These are phyloP conservation scores for Candolleomyces aberdarensis DNA, from an alignment of 768 basidiomycete genomes.

Conservation along the genomic window DNA sequence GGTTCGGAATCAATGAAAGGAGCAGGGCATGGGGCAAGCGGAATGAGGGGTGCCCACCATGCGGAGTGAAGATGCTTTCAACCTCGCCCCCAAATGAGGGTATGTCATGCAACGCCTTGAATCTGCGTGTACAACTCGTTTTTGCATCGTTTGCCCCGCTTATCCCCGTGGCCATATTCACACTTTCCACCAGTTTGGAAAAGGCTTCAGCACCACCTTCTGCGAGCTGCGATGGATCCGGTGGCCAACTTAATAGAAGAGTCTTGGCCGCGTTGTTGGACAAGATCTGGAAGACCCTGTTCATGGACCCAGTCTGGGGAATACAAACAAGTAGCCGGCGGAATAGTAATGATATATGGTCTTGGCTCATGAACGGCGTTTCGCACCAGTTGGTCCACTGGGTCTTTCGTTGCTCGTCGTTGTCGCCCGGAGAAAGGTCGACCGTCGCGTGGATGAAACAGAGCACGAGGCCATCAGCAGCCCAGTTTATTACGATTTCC, in stretches of 20 bases:
- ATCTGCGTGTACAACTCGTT: conserved; percentile 84
- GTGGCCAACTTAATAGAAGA: conserved; percentile 75
- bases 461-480: conserved; percentile 80
- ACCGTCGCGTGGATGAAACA: conserved; percentile 86
- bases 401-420: conserved; percentile 70
- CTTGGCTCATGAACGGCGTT: conserved; percentile 57
- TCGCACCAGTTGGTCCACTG: conserved; percentile 90
- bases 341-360: conserved; percentile 60
- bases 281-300: conserved; percentile 78
- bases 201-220: conserved; percentile 44
- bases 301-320: conserved; percentile 48
- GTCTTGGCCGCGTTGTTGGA: conserved; percentile 54
- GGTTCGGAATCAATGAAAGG: conserved; percentile 22
- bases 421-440: conserved; percentile 68
- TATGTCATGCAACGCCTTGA: conserved; percentile 68
- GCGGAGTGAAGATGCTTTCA: conserved; percentile 87
- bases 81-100: conserved; percentile 59
- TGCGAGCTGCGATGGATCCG: conserved; percentile 44
- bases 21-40: conserved; percentile 21
- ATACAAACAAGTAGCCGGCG: conserved; percentile 54
- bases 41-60: conserved; percentile 53
- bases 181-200: conserved; percentile 63
- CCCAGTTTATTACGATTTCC: conserved; percentile 89
- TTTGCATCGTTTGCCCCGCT: conserved; percentile 65
- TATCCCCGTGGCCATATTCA: conserved; percentile 53